Conservation (phyloP, 306 rosid genomes). For the Casuarina cunninghamiana region DNA sequence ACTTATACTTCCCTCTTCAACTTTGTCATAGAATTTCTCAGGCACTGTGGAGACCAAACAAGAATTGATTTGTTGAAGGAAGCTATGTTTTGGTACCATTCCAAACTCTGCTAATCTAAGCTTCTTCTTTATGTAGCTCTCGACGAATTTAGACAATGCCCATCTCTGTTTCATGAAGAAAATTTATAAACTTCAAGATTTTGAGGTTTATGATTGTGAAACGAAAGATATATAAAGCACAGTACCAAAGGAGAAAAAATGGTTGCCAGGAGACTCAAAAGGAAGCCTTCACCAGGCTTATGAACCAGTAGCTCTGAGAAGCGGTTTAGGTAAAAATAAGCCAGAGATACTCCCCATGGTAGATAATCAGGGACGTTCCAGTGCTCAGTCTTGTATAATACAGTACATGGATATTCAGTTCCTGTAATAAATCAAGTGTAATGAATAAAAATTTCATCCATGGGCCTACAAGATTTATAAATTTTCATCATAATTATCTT, state of each 20-base stretch:
- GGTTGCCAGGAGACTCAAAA: slow-evolving; percentile 50
- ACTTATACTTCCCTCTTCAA: slow-evolving; percentile 61
- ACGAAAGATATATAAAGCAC: background rate
- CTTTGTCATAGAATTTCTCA: slow-evolving; percentile 55
- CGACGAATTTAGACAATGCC: slow-evolving; percentile 60
- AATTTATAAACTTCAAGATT: background rate
- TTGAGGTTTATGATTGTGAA: background rate
- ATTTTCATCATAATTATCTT: background rate
- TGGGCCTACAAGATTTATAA: background rate
- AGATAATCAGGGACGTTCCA: slow-evolving; percentile 59
- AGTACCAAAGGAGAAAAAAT: slow-evolving; percentile 63
- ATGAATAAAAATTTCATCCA: background rate
- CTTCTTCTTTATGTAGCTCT: slow-evolving; percentile 48
- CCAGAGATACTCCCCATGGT: slow-evolving; percentile 75
- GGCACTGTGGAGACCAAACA: slow-evolving; percentile 46
- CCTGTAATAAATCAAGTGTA: slow-evolving; percentile 33
- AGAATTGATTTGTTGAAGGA: slow-evolving; percentile 45
- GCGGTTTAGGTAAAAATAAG: slow-evolving; percentile 55
- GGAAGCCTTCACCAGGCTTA: slow-evolving; percentile 60
- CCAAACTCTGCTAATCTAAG: slow-evolving; percentile 50
- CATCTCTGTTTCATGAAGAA: slow-evolving; percentile 43
- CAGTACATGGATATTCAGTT: slow-evolving; percentile 50
- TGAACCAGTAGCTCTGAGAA: slow-evolving; percentile 67
- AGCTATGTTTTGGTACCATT: slow-evolving; percentile 65
- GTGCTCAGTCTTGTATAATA: slow-evolving; percentile 53